Conservation (phyloP, 495 filamentous ascomycete genomes). For the Bacidia rubella region DNA sequence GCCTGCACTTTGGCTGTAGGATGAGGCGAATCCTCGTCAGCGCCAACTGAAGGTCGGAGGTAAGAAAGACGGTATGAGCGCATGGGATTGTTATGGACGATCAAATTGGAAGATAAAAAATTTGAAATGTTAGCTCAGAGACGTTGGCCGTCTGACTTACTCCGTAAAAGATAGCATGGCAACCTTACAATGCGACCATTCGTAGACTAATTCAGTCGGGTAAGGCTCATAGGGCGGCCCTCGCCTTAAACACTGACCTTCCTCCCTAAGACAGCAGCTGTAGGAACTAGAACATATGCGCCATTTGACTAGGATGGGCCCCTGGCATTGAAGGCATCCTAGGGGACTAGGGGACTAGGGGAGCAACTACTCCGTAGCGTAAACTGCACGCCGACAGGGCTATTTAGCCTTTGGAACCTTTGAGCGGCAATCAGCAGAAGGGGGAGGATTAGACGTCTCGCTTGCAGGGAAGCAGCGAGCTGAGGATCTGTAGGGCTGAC, state of each 20-base stretch:
- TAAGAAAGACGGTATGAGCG: not conserved
- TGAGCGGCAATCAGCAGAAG: constrained; percentile 1
- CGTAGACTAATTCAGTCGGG: not conserved
- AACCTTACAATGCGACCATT: not conserved
- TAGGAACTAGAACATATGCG: not conserved
- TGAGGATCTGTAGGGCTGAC: not conserved
- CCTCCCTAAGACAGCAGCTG: not conserved
- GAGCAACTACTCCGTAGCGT: too few species aligned
- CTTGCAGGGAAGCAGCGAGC: not conserved
- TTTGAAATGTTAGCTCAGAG: too few species aligned
- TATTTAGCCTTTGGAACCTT: constrained; percentile 1
- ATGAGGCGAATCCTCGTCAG: not conserved
- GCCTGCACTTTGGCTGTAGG: not conserved
- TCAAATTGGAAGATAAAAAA: not conserved
- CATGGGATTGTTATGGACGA: not conserved
- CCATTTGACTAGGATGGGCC: not conserved
- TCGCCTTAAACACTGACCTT: not conserved
- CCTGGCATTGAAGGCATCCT: not conserved
- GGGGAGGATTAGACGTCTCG: not conserved
- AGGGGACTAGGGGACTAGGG: too few species aligned
- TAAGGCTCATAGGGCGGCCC: not conserved
- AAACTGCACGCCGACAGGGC: not conserved
- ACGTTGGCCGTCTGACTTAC: not conserved
- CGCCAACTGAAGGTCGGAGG: not conserved
- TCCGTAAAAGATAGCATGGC: not conserved